Percentiles rank a stretch among this genome's conserved stretches.
phyloP scores from a whole-genome alignment of 352 stramenopile genomes.

The Phytophthora melonis region DNA sequence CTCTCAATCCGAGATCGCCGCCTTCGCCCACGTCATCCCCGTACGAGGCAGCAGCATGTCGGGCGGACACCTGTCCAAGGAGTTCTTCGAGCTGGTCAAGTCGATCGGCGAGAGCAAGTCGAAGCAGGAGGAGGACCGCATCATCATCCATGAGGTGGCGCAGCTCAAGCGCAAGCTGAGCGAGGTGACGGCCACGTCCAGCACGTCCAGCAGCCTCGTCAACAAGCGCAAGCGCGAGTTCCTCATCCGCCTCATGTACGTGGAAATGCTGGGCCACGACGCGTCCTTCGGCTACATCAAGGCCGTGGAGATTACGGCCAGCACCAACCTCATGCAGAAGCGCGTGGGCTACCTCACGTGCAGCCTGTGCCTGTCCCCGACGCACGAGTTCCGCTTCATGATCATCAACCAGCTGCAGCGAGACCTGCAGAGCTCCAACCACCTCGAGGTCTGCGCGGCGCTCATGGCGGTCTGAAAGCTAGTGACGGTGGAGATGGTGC shows the following conservation, averaged over 20 bases:
- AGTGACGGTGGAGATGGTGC: slow-evolving; percentile 99
- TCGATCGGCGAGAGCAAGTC: slow-evolving; percentile 99
- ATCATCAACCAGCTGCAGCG: slow-evolving; percentile 99
- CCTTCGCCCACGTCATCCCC: slow-evolving; percentile 13
- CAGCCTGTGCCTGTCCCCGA: slow-evolving; percentile 95
- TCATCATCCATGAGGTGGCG: slow-evolving; percentile 97
- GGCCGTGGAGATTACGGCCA: slow-evolving; percentile 98
- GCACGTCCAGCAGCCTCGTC: slow-evolving; percentile 73
- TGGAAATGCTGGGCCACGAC: slow-evolving; percentile 99
- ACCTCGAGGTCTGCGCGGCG: slow-evolving; percentile 95
- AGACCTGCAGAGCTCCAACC: slow-evolving; percentile 91
- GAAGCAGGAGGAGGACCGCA: slow-evolving; percentile 99
- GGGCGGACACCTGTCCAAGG: slow-evolving; percentile 93
- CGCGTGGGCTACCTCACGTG: slow-evolving; percentile 97
- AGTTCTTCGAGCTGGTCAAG: slow-evolving; percentile 99
- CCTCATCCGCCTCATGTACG: slow-evolving; percentile 99
- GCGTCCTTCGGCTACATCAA: slow-evolving; percentile 99
- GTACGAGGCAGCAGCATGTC: slow-evolving; percentile 61
- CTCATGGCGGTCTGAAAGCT: slow-evolving; percentile 96
- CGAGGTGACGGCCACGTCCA: slow-evolving; percentile 83
- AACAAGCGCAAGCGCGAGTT: slow-evolving; percentile 99
- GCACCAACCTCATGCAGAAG: slow-evolving; percentile 98
- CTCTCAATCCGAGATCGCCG: slow-evolving; percentile 32
- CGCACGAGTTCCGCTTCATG: slow-evolving; percentile 99
- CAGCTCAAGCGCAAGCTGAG: slow-evolving; percentile 97